These are phyloP conservation scores for Talinum fruticosum DNA, from an alignment of 148 eudicot genomes.

Conservation along the genomic window DNA sequence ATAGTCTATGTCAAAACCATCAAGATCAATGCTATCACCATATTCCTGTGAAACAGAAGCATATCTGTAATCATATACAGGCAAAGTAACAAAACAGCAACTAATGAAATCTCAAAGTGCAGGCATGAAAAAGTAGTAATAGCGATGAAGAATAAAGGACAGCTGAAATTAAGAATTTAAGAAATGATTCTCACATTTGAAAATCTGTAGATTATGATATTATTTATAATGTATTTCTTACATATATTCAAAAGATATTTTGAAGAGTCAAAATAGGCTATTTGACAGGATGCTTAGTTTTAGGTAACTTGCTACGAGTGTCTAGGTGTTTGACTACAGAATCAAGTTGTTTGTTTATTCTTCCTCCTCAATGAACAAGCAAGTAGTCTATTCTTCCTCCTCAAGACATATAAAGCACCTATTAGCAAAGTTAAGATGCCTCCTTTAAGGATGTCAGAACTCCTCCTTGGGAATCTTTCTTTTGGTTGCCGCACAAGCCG, in stretches of 20 bases:
- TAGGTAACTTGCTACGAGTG: too few species aligned
- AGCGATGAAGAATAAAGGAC: not conserved
- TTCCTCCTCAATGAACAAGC: too few species aligned
- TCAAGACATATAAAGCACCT: too few species aligned
- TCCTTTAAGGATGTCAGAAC: too few species aligned
- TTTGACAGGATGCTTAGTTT: not conserved
- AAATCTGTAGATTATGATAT: too few species aligned
- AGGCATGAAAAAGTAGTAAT: not conserved
- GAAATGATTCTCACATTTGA: not conserved
- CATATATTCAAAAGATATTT: not conserved
- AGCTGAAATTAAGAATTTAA: not conserved
- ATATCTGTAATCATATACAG: conserved; percentile 1
- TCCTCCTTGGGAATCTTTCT: too few species aligned
- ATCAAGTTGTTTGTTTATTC: too few species aligned
- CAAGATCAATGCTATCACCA: conserved; percentile 72
- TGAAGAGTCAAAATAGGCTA: not conserved
- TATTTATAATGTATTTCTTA: not conserved
- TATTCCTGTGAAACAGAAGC: conserved; percentile 51
- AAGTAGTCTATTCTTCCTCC: too few species aligned
- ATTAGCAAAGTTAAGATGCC: too few species aligned
- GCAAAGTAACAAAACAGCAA: not conserved
- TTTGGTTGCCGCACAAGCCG: too few species aligned
- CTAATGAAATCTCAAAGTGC: not conserved
- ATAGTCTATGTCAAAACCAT: conserved; percentile 91
- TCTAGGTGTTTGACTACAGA: too few species aligned